Percentiles rank a stretch among this genome's conserved stretches.
Evolutionary conservation across 345 rosid genomes (phyloP).

Genomic region (Jatropha curcas): DNA sequence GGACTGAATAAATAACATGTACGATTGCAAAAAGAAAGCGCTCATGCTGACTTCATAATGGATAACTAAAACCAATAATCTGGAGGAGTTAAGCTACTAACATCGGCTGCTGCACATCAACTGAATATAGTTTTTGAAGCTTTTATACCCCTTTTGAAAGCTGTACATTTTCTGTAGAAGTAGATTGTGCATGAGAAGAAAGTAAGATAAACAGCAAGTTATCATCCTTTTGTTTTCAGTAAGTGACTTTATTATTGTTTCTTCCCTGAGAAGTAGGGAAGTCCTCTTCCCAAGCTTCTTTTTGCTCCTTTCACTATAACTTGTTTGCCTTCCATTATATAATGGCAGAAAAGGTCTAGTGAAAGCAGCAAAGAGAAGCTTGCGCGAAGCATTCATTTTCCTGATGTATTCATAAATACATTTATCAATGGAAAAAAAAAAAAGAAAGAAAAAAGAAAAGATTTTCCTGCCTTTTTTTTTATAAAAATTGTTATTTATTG

Average conservation of each 20-base stretch:
- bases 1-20: not conserved
- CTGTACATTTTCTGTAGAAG: slow-evolving; percentile 23
- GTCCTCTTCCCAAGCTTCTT: slow-evolving; percentile 66
- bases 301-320: slow-evolving; percentile 88
- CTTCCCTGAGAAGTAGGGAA: slow-evolving; percentile 18
- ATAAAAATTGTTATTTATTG: too few relatives aligned
- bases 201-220: slow-evolving; percentile 11
- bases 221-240: not conserved
- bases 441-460: not conserved
- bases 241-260: not conserved
- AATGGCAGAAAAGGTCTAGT: slow-evolving; percentile 65
- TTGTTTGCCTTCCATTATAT: slow-evolving; percentile 44
- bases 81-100: slow-evolving; percentile 2
- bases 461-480: not conserved
- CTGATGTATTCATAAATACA: slow-evolving; percentile 18
- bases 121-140: slow-evolving; percentile 12
- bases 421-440: not conserved
- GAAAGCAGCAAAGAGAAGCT: slow-evolving; percentile 99
- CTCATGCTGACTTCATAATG: not conserved
- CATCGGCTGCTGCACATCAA: slow-evolving; percentile 8
- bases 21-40: not conserved
- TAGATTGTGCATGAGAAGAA: slow-evolving; percentile 8
- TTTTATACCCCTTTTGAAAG: slow-evolving; percentile 17
- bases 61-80: slow-evolving; percentile 7
- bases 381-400: slow-evolving; percentile 44